phyloP scores from a whole-genome alignment of 768 basidiomycete genomes.

The Tephrocybe rancida region DNA sequence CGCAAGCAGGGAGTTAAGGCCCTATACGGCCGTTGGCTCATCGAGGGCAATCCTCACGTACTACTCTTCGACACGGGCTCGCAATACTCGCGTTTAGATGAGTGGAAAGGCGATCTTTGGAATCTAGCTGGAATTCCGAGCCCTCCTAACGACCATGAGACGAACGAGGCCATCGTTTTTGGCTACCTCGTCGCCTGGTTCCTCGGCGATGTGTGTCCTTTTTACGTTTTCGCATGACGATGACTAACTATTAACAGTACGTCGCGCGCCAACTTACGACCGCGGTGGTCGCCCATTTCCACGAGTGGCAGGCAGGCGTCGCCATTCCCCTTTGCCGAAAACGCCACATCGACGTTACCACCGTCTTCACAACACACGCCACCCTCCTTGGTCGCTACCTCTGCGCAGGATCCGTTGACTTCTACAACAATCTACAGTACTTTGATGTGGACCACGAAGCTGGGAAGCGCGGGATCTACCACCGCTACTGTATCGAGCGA shows the following conservation, averaged over 20 bases:
- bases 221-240: conserved; percentile 10
- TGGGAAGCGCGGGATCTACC: conserved; percentile 98
- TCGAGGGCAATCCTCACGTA: conserved; percentile 95
- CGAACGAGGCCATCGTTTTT: conserved; percentile 97
- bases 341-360: conserved; percentile 96
- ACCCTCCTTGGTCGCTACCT: conserved; percentile 98
- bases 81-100: conserved; percentile 85
- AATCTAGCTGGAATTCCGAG: conserved; percentile 97
- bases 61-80: conserved; percentile 95
- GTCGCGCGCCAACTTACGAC: conserved; percentile 77
- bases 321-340: conserved; percentile 95
- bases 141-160: conserved; percentile 95
- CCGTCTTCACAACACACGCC: conserved; percentile 98
- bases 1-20: conserved; percentile 88
- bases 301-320: conserved; percentile 99
- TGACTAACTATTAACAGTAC: conserved; percentile 51
- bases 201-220: conserved; percentile 84
- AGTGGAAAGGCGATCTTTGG: conserved; percentile 99
- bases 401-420: conserved; percentile 97
- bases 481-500: conserved; percentile 96
- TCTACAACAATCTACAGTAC: conserved; percentile 99
- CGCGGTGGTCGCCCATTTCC: conserved; percentile 96
- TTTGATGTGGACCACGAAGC: conserved; percentile 99
- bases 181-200: conserved; percentile 99
- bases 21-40: conserved; percentile 97